Base-by-base conservation (phyloP, 2,329 filamentous ascomycete genomes). In the Dothidotthia symphoricarpi region DNA sequence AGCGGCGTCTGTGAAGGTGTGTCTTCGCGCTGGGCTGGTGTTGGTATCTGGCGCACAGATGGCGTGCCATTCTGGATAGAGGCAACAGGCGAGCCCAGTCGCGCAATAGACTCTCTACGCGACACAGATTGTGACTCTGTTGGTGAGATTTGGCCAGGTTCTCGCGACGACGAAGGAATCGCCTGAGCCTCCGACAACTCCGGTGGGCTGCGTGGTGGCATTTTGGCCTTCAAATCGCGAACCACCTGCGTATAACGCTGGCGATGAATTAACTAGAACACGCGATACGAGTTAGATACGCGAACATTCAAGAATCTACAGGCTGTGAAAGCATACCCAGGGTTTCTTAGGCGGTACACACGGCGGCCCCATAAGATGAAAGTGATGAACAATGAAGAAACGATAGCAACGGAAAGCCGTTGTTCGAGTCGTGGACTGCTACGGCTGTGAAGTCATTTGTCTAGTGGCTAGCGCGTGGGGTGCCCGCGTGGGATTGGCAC, bases 1-100 rank as follows among this genome's bases (percentile, higher is more conserved):
- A 94, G 75, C 25, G 86, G 83, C 26, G 81, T 76, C 40, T 81
- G 67, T 49, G 51, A 59, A 58, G 50, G 70, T 55, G 44, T 63
- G 30, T 63, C 56, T 16, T 59, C 55, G 36, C 75, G 69, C 45
- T 75, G 73, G 39, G 69, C 69, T 29, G 70, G 71, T 11, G 70
- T 71, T 12, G 75, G 73, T 43, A 75, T 71, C 43, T 77, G 74
- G 39, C 70, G 71, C 19, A 75, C 63, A 16, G 70, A 66, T 31
- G 78, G 69, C 25, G 75, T 74, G 46, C 70, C 72, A 31, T 31
- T 47, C 26, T 45, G 56, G 4, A 53, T 25, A 9, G 61, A 76
- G 6, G 77, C 77, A 22, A 82, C 60, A 3, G 77, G 76, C 6
- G 77, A 79, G 26, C 75, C 76, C 26, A 80, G 63, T 31, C 76